These are phyloP conservation scores for Coemansia sp. DNA, from an alignment of 192 early-diverging fungal genomes.

Conservation along the genomic window DNA sequence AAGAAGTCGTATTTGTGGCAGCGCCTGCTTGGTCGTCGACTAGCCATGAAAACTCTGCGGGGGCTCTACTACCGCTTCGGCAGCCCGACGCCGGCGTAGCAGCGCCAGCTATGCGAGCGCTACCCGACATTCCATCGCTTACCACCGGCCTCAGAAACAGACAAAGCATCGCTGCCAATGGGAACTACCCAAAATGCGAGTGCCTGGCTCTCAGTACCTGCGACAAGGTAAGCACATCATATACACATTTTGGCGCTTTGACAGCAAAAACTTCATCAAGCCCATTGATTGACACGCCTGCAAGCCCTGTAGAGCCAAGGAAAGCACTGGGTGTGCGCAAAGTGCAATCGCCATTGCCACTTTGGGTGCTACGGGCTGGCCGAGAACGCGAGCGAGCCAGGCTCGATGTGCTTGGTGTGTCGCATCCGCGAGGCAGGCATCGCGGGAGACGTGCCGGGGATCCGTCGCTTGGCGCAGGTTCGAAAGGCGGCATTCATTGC, in stretches of 20 bases:
- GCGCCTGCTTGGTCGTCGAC: not conserved
- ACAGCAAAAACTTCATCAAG: too few relatives aligned
- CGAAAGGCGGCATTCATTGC: conserved; percentile 14
- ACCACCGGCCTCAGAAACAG: too few relatives aligned
- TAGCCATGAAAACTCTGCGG: not conserved
- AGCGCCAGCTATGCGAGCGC: not conserved
- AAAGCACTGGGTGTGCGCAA: conserved; percentile 30
- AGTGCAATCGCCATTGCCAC: conserved; percentile 37
- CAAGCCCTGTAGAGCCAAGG: not conserved
- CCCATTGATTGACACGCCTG: not conserved
- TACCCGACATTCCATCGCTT: too few relatives aligned
- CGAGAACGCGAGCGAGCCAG: not conserved
- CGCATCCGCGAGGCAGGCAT: conserved; percentile 2
- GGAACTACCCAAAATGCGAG: conserved; percentile 3
- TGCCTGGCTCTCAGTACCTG: conserved; percentile 8
- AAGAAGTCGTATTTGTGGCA: conserved; percentile 35
- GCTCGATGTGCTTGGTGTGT: conserved; percentile 26
- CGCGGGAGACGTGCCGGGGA: not conserved
- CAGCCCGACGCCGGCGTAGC: too few relatives aligned
- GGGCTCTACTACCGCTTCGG: not conserved
- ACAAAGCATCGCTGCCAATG: too few relatives aligned
- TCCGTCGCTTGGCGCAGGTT: conserved; percentile 24
- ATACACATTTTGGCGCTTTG: too few relatives aligned
- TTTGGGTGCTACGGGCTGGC: conserved; percentile 23
- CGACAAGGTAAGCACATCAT: conserved; percentile 5